Conservation (phyloP, 1,139 yeast species). For the Blastobotrys elegans region DNA sequence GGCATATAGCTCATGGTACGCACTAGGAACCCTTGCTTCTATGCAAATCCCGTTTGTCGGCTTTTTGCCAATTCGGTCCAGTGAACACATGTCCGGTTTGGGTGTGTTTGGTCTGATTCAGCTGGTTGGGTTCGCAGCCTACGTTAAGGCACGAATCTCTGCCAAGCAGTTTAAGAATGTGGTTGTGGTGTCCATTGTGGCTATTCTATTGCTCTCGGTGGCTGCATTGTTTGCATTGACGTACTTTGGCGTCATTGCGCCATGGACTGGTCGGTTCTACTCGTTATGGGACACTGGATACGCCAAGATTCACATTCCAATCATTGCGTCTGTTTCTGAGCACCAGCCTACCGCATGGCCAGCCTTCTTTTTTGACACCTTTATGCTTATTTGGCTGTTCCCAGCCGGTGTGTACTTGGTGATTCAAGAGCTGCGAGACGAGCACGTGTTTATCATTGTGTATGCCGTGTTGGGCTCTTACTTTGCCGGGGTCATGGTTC, state of each 20-base stretch:
- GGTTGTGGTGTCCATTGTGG: conserved; percentile 53
- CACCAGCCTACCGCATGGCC: conserved; percentile 99
- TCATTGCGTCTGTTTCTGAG: conserved; percentile 97
- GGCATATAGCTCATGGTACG: conserved; percentile 95
- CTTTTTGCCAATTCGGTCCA: conserved; percentile 90
- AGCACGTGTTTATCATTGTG: conserved; percentile 87
- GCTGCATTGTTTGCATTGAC: conserved; percentile 74
- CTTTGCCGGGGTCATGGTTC: conserved; percentile 99
- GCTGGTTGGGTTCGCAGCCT: conserved; percentile 81
- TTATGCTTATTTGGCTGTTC: conserved; percentile 92
- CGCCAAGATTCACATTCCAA: conserved; percentile 97
- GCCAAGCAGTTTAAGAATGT: conserved; percentile 71
- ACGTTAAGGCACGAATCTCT: conserved; percentile 69
- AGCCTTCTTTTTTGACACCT: conserved; percentile 90
- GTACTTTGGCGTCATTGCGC: conserved; percentile 90
- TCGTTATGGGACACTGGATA: conserved; percentile 97
- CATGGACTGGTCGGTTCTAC: conserved; percentile 99
- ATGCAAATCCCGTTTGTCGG: conserved; percentile 99
- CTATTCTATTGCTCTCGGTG: conserved; percentile 58
- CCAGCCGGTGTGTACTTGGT: conserved; percentile 94
- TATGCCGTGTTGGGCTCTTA: conserved; percentile 90
- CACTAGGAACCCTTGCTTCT: conserved; percentile 91
- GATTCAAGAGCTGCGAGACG: conserved; percentile 85
- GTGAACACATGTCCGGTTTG: conserved; percentile 97
- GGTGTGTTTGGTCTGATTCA: conserved; percentile 96